Evolutionary conservation across 2,329 filamentous ascomycete genomes (phyloP), one percentile per base, ranked within the genome.

Genomic region (Fusarium sp.): DNA sequence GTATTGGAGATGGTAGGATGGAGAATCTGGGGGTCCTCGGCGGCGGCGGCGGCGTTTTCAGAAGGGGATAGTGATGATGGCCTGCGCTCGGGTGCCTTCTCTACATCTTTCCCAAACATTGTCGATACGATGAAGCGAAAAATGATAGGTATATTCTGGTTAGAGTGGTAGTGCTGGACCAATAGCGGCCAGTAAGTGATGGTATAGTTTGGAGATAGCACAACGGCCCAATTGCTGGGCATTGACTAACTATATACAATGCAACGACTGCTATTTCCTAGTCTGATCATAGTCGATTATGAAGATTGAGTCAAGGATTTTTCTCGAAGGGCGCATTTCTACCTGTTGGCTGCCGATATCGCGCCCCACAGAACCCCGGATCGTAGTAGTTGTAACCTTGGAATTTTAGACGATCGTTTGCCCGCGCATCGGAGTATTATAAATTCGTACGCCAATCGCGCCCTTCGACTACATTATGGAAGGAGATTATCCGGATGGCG

Each of bases 1-100:
- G 71, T 68, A 47, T 73, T 70, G 56, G 73, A 74, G 50, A 73
- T 72, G 37, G 62, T 69, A n/a, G 62, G 49, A 39, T 62, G 55
- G 19, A 74, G 62, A 35, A 60, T 22, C 22, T 59, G 46, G 22
- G 48, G 53, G 9, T 62, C 43, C 25, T 56, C 40, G 23, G n/a
- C 20, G 11, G 46, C 40, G 23, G n/a, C n/a, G n/a, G n/a, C 20
- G 11, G 46, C 37, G 33, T 43, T 49, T 30, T 47, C 37, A n/a
- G 37, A 55, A 17, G 55, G 37, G 20, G 25, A 62, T 35, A 32
- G 20, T 9, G 56, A 66, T 15, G 57, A 62, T 15, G 48, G 46
- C 48, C 44, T 56, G 32, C 44, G 50, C 25, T 41, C 39, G 17
- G 53, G 53, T 27, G 52, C 61, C 55, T 72, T 71, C 41, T 73